These are phyloP conservation scores for Penicillium turbatum DNA, from an alignment of 495 filamentous ascomycete genomes.

Conservation along the genomic window DNA sequence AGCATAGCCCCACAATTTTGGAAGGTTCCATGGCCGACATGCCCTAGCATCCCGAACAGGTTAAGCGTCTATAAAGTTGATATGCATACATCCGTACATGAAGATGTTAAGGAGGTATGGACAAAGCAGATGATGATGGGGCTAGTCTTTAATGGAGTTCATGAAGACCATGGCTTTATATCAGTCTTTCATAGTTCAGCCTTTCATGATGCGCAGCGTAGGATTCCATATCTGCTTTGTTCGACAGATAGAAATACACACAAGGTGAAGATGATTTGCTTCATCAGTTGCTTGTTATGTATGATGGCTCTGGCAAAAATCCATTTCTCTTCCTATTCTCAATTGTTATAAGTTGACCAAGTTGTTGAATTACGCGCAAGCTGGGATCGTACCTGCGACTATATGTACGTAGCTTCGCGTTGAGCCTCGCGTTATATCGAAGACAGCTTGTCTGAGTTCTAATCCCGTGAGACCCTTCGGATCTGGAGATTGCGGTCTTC, in stretches of 20 bases:
- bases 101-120: background rate
- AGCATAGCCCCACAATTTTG: background rate
- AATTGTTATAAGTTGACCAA: background rate
- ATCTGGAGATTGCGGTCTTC: too few relatives aligned
- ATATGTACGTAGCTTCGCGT: background rate
- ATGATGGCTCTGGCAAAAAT: background rate
- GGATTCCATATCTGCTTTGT: background rate
- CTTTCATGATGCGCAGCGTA: too few relatives aligned
- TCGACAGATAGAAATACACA: background rate
- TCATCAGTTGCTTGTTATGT: background rate
- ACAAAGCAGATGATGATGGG: background rate
- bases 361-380: background rate
- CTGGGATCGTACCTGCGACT: background rate
- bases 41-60: constrained; percentile 1
- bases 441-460: too few relatives aligned
- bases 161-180: background rate
- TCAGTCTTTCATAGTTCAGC: background rate
- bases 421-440: too few relatives aligned
- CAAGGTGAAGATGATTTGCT: background rate
- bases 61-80: background rate
- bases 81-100: background rate
- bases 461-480: too few relatives aligned
- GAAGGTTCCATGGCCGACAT: background rate
- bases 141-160: background rate
- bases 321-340: background rate